phyloP scores from a whole-genome alignment of 768 basidiomycete species.

The Mycena vitilis region DNA sequence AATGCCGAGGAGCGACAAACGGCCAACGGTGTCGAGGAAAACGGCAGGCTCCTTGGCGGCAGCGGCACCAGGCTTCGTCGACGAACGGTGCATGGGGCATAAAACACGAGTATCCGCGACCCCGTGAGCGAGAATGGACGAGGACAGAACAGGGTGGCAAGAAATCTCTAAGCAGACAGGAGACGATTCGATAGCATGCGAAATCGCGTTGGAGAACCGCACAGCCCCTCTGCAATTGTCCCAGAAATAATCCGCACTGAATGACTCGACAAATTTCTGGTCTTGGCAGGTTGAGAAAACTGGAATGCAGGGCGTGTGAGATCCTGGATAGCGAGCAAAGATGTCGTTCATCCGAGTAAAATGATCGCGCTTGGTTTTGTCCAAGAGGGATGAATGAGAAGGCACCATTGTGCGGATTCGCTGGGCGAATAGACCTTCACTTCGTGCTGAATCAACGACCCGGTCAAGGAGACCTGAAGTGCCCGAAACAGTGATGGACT shows the following conservation, averaged over 20 bases:
- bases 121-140: background rate
- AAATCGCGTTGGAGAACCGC: constrained; percentile 23
- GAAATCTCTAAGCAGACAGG: constrained; percentile 19
- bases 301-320: background rate
- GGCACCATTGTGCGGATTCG: background rate
- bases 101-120: background rate
- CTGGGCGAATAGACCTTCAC: background rate
- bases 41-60: background rate
- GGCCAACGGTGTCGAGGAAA: constrained; percentile 8
- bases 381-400: background rate
- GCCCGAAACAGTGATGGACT: constrained; percentile 45
- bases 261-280: background rate
- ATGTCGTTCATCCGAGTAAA: background rate
- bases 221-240: constrained; percentile 27
- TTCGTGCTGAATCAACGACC: background rate
- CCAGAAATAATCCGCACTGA: constrained; percentile 17
- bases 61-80: background rate
- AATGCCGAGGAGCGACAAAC: constrained; percentile 4
- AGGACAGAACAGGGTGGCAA: constrained; percentile 17
- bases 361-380: background rate
- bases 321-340: background rate
- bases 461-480: constrained; percentile 28
- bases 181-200: background rate
- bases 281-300: background rate
- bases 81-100: background rate